Base-by-base conservation (phyloP, 148 eudicot species). In the Amaranthus palmeri region DNA sequence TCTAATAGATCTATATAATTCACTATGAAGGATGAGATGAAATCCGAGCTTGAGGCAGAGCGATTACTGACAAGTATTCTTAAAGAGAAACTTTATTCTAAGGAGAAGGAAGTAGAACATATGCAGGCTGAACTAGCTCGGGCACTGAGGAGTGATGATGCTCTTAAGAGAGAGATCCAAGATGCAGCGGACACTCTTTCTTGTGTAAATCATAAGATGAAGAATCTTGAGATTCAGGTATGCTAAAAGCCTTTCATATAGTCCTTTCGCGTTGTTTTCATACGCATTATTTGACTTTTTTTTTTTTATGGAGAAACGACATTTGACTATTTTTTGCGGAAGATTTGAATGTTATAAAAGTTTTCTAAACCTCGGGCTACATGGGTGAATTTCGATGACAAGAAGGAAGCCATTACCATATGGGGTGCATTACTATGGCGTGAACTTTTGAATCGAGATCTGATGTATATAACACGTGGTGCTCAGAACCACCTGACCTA, bases 171-270 rank as follows among this genome's bases (percentile, higher is more conserved):
- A 6, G 82, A 79, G 68, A 71, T 79, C 6, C 78, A 74, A 52
- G 72, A 70, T 51, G 72, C 78, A 65, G 61, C 67, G 58, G 82
- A 79, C 68, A 66, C 72, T 17, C 48, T 79, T 60, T 79, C 82
- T 51, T 74, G 82, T 64, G 60, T 70, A 18, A 79, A 75, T 70
- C 82, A 79, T 60, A 74, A 71, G 69, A 65, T 79, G 82, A 79
- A 79, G 78, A 79, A 65, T 74, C 77, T 74, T 4, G 82, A 79
- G 62, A 78, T 79, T 70, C 72, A 79, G 82, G 82, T 79, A 45
- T 74, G 54, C 58, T 62, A 49, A 57, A 44, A 54, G 46, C 58
- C 55, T 18, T 11, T 25, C 36, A 25, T 25, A 25, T 25, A 25
- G 36, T 25, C 36, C 36, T 25, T 25, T 25, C 36, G 36, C 36